These are phyloP conservation scores for Tolypocladium ophioglossoides DNA, from an alignment of 2,329 filamentous ascomycete species.

Conservation along the genomic window DNA sequence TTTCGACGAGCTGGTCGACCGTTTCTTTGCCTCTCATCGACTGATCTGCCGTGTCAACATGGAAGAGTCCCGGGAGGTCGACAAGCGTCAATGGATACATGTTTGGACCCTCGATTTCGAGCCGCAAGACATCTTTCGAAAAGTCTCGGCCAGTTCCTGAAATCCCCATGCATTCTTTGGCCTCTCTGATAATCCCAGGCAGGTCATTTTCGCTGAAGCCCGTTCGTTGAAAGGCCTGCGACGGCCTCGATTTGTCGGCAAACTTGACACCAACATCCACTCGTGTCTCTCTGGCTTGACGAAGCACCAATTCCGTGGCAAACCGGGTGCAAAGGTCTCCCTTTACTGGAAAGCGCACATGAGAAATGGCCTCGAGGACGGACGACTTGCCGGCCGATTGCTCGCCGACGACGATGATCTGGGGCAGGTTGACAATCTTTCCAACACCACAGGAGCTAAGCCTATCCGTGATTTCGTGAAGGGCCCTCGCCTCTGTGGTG, in stretches of 20 bases:
- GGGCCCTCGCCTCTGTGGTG: slow-evolving; percentile 27
- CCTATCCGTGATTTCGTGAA: slow-evolving; percentile 43
- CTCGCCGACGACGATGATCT: slow-evolving; percentile 49
- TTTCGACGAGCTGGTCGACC: slow-evolving; percentile 27
- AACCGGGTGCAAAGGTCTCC: slow-evolving; percentile 48
- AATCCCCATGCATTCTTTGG: slow-evolving; percentile 39
- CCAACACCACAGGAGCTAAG: slow-evolving; percentile 38
- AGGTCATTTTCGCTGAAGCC: slow-evolving; percentile 29
- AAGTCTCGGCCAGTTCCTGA: slow-evolving; percentile 20
- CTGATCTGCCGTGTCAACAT: slow-evolving; percentile 19
- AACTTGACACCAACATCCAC: slow-evolving; percentile 34
- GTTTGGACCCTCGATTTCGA: slow-evolving; percentile 34
- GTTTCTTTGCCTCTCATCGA: slow-evolving; percentile 17
- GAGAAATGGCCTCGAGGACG: slow-evolving; percentile 52
- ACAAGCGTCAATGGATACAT: slow-evolving; percentile 39
- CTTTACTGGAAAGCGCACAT: slow-evolving; percentile 47
- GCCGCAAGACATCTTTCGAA: slow-evolving; percentile 32
- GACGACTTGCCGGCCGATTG: slow-evolving; percentile 55
- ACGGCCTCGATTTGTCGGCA: slow-evolving; percentile 12
- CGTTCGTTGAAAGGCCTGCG: slow-evolving; percentile 17
- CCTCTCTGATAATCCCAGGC: slow-evolving; percentile 37
- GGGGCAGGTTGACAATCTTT: slow-evolving; percentile 36
- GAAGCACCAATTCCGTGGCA: slow-evolving; percentile 47
- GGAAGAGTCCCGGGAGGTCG: slow-evolving; percentile 40
- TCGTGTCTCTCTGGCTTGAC: slow-evolving; percentile 22